Percentiles rank a stretch among this genome's conserved stretches.
Evolutionary conservation across 176 grass and related monocot genomes (phyloP).

Genomic region (Tillandsia fasciculata): DNA sequence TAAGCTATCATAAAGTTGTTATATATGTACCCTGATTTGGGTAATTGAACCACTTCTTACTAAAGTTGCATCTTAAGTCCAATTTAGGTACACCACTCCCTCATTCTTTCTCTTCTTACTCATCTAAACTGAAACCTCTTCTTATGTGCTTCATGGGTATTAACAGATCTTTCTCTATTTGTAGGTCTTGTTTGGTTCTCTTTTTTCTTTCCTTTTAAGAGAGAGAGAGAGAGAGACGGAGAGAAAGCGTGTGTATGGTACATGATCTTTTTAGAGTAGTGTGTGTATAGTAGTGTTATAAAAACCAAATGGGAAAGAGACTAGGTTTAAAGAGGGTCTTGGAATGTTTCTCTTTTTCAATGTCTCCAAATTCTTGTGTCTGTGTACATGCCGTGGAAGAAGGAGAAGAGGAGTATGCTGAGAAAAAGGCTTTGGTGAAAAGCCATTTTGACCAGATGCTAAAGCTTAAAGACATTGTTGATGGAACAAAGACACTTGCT

Average conservation of each 20-base stretch:
- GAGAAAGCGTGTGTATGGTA: too few species aligned
- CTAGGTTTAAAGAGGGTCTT: constrained; percentile 55
- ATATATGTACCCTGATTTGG: neutral
- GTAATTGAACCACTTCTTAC: neutral
- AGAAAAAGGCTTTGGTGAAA: constrained; percentile 54
- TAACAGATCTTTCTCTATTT: neutral
- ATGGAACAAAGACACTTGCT: constrained; percentile 62
- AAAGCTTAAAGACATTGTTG: constrained; percentile 59
- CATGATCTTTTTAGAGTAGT: neutral
- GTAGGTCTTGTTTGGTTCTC: neutral
- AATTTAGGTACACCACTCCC: too few species aligned
- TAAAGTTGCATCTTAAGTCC: too few species aligned
- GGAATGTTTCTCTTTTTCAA: constrained; percentile 68
- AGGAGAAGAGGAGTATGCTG: constrained; percentile 38
- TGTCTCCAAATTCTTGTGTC: constrained; percentile 47
- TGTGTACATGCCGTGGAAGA: constrained; percentile 42
- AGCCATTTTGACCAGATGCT: constrained; percentile 70
- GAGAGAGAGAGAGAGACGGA: too few species aligned
- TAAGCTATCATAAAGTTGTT: constrained; percentile 3
- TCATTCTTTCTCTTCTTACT: neutral
- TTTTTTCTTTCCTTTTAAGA: neutral
- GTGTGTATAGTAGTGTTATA: constrained; percentile 16
- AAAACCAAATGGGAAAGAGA: constrained; percentile 30
- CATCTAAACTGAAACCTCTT: neutral
- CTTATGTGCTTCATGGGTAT: neutral